A percentile compares a stretch with the other conserved stretches of the same genome.
Conservation (phyloP, 164 flowering plant species). For the Warburgia ugandensis region DNA sequence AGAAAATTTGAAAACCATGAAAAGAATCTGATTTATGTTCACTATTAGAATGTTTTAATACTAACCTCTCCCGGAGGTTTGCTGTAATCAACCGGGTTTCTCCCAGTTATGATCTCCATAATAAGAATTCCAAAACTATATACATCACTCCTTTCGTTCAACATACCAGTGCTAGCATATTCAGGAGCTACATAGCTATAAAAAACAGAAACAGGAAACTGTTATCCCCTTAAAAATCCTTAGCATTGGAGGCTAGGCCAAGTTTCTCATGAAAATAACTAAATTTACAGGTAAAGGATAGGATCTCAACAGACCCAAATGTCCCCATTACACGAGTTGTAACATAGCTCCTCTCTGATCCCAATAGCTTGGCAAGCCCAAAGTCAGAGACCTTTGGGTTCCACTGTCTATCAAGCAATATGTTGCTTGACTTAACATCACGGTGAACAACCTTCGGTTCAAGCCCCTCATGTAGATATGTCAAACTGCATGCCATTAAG, state of each 20-base stretch:
- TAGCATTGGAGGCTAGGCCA: background rate
- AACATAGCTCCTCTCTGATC: slow-evolving; percentile 71
- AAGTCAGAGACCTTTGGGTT: slow-evolving; percentile 81
- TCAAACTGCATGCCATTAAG: slow-evolving; percentile 32
- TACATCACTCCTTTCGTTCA: slow-evolving; percentile 82
- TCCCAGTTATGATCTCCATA: slow-evolving; percentile 89
- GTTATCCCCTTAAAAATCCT: too few relatives aligned
- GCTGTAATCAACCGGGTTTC: slow-evolving; percentile 82
- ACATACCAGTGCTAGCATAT: slow-evolving; percentile 89
- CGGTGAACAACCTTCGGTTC: slow-evolving; percentile 94
- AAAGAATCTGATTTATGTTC: too few relatives aligned
- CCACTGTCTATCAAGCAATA: slow-evolving; percentile 77
- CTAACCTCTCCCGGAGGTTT: slow-evolving; percentile 78
- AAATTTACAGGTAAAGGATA: background rate
- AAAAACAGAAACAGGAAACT: slow-evolving; percentile 15
- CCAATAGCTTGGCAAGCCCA: slow-evolving; percentile 82
- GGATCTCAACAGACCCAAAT: slow-evolving; percentile 44
- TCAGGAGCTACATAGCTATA: slow-evolving; percentile 86
- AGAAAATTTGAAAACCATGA: background rate
- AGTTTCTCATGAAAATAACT: background rate
- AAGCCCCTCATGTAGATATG: slow-evolving; percentile 82
- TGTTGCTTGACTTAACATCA: slow-evolving; percentile 83
- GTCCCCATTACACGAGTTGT: slow-evolving; percentile 96
- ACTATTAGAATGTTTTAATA: too few relatives aligned
- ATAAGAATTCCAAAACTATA: slow-evolving; percentile 81